These are phyloP conservation scores for Gentiana macrophylla DNA, from an alignment of 257 asterid species.

Conservation along the genomic window DNA sequence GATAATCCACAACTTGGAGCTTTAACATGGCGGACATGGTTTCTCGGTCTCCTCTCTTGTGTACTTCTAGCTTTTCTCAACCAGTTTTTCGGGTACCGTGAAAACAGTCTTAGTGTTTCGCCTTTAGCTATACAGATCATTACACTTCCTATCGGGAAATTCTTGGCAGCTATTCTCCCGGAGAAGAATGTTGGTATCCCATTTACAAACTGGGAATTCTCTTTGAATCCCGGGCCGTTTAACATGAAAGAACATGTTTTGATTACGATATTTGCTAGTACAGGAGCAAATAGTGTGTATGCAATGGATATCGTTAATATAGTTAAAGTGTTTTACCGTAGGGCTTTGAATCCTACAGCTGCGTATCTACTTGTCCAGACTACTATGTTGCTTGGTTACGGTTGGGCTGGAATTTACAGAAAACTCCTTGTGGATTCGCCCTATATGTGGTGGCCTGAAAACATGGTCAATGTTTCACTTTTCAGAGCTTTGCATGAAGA, in stretches of 20 bases:
- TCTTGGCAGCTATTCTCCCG: conserved; percentile 47
- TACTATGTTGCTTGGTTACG: conserved; percentile 71
- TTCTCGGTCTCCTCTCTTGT: conserved; percentile 40
- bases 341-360: conserved; percentile 29
- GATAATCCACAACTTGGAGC: conserved; percentile 41
- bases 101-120: conserved; percentile 22
- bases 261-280: conserved; percentile 49
- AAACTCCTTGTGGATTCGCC: conserved; percentile 51
- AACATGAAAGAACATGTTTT: conserved; percentile 59
- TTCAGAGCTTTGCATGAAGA: conserved; percentile 63
- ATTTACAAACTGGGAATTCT: conserved; percentile 26
- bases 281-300: conserved; percentile 42
- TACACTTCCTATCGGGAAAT: conserved; percentile 40
- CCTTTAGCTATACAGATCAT: conserved; percentile 41
- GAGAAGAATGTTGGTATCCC: conserved; percentile 25
- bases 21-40: conserved; percentile 57
- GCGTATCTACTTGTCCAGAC: conserved; percentile 43
- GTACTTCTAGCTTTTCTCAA: conserved; percentile 33
- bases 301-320: conserved; percentile 38
- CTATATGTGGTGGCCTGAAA: conserved; percentile 83
- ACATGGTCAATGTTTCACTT: conserved; percentile 41
- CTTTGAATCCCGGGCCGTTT: conserved; percentile 60
- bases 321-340: conserved; percentile 48
- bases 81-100: conserved; percentile 49
- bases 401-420: conserved; percentile 72